Evolutionary conservation across 2,329 filamentous ascomycete species (phyloP), one percentile per base, ranked within the genome.

Genomic region (Botryotinia convoluta): DNA sequence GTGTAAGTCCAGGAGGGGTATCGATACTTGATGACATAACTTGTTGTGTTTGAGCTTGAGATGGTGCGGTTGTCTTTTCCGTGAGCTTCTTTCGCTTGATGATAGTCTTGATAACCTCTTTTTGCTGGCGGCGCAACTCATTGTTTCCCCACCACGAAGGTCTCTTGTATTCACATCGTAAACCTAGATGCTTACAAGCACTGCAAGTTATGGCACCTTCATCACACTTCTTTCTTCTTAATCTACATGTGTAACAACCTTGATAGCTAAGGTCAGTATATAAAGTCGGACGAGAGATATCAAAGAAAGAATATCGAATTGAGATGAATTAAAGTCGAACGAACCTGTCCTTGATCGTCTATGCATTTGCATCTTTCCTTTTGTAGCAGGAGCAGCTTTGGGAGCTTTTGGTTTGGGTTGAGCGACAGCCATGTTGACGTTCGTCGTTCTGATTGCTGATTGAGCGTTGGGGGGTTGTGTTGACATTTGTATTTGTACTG

Each of bases 71-170:
- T 70, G 90, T 87, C 89, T 97, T 97, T 84, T 98, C 95, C 39
- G 91, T 91, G 78, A 97, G 87, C 88, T 98, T 98, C 82, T 96
- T 98, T 82, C 92, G 90, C 89, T 97, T 98, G 87, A 99, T 98
- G 83, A 95, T 93, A 83, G 92, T 92, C 88, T 99, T 99, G 87
- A 99, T 97, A 78, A 91, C 86, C 81, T 98, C 96, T 85, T 98
- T 99, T 82, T 98, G 94, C 73, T 91, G 85, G 79, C 92, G 90
- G 78, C 96, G 88, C 80, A 92, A 90, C 76, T 97, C 94, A 80
- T 93, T 92, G 86, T 96, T 98, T 84, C 92, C 93, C 96, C 96
- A 99, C 96, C 96, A 99, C 84, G 93, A 90, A 54, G 96, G 96
- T 81, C 95, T 87, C 87, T 97, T 97, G 86, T 98, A 99, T 86